Evolutionary conservation across 1,284 basidiomycete genomes (phyloP).

Genomic region (Anthracocystis setariae): DNA sequence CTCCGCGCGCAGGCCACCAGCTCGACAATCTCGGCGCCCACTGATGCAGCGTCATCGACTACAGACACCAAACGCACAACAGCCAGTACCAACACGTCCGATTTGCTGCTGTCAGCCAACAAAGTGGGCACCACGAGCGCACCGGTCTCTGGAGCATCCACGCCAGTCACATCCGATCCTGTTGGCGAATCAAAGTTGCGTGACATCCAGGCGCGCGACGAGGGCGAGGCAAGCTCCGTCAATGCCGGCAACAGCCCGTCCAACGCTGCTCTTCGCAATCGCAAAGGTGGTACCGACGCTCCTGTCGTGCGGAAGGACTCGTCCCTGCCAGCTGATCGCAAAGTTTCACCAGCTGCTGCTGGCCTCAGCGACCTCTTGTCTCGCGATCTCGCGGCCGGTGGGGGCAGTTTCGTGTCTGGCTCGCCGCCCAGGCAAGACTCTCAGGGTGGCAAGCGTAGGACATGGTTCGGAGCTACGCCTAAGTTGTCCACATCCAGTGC

Average conservation of each 20-base stretch:
- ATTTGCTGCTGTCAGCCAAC: slow-evolving; percentile 28
- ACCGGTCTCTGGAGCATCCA: slow-evolving; percentile 41
- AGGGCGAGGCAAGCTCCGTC: slow-evolving; percentile 23
- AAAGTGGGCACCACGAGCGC: slow-evolving; percentile 32
- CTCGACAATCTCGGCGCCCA: slow-evolving; percentile 4
- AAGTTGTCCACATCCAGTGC: slow-evolving; percentile 28
- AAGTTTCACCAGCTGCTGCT: slow-evolving; percentile 41
- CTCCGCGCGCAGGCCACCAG: slow-evolving; percentile 8
- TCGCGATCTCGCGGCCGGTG: slow-evolving; percentile 43
- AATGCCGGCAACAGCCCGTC: slow-evolving; percentile 4
- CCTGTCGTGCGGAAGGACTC: slow-evolving; percentile 12
- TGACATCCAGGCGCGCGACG: slow-evolving; percentile 1
- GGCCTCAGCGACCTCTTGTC: slow-evolving; percentile 46
- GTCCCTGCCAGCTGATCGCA: slow-evolving; percentile 14
- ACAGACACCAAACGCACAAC: slow-evolving; percentile 8
- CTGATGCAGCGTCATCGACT: slow-evolving; percentile 6
- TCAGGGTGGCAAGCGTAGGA: slow-evolving; percentile 38
- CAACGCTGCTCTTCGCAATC: slow-evolving; percentile 32
- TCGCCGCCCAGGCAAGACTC: slow-evolving; percentile 38
- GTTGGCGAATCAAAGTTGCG: slow-evolving; percentile 1
- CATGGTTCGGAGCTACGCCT: slow-evolving; percentile 39
- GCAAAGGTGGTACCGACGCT: slow-evolving; percentile 21
- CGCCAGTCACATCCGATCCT: slow-evolving; percentile 20
- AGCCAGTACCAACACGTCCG: slow-evolving; percentile 17
- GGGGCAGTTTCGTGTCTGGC: slow-evolving; percentile 19